Evolutionary conservation across 1,284 basidiomycete species (phyloP).

Genomic region (Leccinum fuscescens): DNA sequence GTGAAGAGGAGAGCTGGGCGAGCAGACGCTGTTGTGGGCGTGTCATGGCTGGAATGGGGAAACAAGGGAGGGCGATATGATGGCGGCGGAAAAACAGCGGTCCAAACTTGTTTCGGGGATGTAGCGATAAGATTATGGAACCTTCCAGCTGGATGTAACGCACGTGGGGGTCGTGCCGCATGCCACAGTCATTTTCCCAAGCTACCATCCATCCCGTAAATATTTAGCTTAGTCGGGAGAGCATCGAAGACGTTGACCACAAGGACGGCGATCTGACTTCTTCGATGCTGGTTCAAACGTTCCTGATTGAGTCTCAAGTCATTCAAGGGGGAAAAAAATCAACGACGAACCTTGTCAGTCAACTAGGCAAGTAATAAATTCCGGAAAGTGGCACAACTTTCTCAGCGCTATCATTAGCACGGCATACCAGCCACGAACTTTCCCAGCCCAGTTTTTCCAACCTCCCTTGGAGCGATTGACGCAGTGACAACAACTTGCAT

Average conservation of each 20-base stretch:
- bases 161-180: not conserved
- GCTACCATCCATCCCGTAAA: not conserved
- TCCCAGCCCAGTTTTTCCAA: not conserved
- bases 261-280: not conserved
- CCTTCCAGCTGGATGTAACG: not conserved
- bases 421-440: not conserved
- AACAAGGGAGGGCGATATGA: not conserved
- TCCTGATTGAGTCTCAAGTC: not conserved
- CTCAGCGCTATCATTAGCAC: not conserved
- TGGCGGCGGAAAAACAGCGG: constrained; percentile 2
- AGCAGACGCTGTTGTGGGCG: constrained; percentile 30
- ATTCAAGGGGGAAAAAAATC: not conserved
- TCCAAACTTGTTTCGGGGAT: not conserved
- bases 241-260: not conserved
- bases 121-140: not conserved
- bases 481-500: too few relatives aligned
- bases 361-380: not conserved
- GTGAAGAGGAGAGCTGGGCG: constrained; percentile 31
- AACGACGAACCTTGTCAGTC: not conserved
- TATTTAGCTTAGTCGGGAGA: not conserved
- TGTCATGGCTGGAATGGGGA: constrained; percentile 14
- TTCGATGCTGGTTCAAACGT: not conserved
- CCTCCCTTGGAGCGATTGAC: not conserved
- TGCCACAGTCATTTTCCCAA: not conserved
- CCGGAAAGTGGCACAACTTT: not conserved